A percentile compares a stretch with the other conserved stretches of the same genome.
These are phyloP conservation scores for Ruellia speciosa DNA, from an alignment of 305 asterid genomes.

Conservation along the genomic window DNA sequence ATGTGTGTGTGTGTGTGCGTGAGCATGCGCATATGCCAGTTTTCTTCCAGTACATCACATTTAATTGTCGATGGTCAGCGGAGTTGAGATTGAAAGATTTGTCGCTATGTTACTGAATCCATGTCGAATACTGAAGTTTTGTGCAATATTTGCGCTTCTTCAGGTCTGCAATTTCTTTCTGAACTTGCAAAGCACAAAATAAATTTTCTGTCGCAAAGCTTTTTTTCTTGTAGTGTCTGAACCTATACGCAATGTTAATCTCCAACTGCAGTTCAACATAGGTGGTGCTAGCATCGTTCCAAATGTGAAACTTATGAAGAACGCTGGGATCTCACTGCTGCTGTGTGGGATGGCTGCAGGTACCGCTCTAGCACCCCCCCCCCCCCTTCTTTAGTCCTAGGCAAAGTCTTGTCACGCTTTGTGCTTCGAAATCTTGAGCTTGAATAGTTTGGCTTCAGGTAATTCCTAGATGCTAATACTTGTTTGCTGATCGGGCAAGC, in stretches of 20 bases:
- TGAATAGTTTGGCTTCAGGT: no score
- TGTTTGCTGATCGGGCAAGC: no score
- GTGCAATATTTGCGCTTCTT: conserved; percentile 90
- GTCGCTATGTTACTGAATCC: conserved; percentile 79
- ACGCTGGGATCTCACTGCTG: conserved; percentile 57
- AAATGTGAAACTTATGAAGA: conserved; percentile 51
- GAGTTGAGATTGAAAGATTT: conserved; percentile 80
- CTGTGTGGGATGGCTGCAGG: conserved; percentile 65
- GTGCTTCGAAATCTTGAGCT: conserved; percentile 81
- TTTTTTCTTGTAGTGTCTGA: no score
- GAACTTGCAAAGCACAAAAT: background rate
- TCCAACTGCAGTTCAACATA: conserved; percentile 46
- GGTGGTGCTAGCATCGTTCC: conserved; percentile 63
- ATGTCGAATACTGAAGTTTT: conserved; percentile 59
- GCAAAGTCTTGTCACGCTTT: conserved; percentile 69
- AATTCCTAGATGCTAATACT: no score
- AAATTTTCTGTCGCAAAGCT: no score
- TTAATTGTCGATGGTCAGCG: conserved; percentile 32
- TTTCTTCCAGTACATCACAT: no score
- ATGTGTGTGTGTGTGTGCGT: background rate
- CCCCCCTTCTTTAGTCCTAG: no score
- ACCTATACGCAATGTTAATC: no score
- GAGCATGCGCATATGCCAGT: background rate
- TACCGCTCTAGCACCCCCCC: no score
- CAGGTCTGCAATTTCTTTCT: conserved; percentile 39